These are phyloP conservation scores for Aethionema arabicum DNA, from an alignment of 345 rosid species.

Conservation along the genomic window DNA sequence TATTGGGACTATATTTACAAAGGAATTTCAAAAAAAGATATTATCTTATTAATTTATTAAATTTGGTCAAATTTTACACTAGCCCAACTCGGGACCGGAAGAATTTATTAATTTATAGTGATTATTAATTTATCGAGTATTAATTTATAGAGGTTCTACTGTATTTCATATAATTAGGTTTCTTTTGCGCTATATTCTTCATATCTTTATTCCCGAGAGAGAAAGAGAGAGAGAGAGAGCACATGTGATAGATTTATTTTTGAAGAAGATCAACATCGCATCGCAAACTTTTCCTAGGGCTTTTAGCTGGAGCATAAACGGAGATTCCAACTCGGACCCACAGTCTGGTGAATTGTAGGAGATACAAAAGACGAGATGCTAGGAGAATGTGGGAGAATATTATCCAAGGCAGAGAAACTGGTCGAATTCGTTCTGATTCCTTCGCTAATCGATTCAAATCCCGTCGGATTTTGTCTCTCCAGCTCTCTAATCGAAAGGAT, in stretches of 20 bases:
- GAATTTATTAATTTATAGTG: no score
- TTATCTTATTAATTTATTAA: no score
- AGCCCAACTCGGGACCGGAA: no score
- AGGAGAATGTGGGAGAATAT: constrained; percentile 79
- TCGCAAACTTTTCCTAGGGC: not conserved
- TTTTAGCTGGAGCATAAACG: constrained; percentile 14
- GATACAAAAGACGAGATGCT: constrained; percentile 49
- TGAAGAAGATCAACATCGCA: constrained; percentile 20
- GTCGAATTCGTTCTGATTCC: constrained; percentile 59
- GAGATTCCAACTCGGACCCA: constrained; percentile 6
- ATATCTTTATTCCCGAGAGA: no score
- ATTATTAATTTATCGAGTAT: no score
- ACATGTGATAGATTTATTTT: not conserved
- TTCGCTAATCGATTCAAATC: constrained; percentile 65
- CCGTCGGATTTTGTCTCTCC: constrained; percentile 52
- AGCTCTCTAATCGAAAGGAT: constrained; percentile 78
- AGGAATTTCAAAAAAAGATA: no score
- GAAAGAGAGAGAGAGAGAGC: not conserved
- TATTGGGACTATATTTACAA: no score
- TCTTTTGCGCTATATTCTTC: no score
- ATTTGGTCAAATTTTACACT: no score
- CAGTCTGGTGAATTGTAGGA: not conserved
- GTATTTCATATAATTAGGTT: no score
- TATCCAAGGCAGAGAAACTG: constrained; percentile 81
- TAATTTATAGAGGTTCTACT: no score